phyloP scores from a whole-genome alignment of 2,329 filamentous ascomycete species.

The Pseudogymnoascus sp. region DNA sequence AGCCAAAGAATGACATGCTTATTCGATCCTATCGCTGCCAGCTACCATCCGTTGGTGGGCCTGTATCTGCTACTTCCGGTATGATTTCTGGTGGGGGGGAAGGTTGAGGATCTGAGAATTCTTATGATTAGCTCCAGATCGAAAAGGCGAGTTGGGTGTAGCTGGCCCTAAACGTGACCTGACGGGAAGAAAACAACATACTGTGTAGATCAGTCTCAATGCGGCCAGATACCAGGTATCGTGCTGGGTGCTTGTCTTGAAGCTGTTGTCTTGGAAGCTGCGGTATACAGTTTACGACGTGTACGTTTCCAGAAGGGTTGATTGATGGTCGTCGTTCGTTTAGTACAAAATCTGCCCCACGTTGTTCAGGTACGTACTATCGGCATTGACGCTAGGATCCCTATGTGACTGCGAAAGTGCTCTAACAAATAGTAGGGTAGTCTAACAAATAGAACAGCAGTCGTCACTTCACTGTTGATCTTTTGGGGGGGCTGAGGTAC shows the following conservation, averaged over 20 bases:
- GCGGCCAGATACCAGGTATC: background rate
- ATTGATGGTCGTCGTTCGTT: conserved; percentile 8
- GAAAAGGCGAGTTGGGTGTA: background rate
- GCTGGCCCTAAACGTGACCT: background rate
- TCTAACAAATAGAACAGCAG: background rate
- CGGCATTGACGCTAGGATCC: background rate
- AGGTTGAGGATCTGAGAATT: conserved; percentile 1
- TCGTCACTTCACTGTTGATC: background rate
- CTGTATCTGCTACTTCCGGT: conserved; percentile 4
- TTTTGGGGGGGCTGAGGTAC: background rate
- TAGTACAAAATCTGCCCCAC: conserved; percentile 4
- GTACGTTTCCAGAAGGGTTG: conserved; percentile 7
- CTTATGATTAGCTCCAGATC: conserved; percentile 5
- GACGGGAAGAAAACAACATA: conserved; percentile 2
- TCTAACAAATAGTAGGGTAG: background rate
- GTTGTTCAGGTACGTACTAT: conserved; percentile 4
- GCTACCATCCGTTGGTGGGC: conserved; percentile 6
- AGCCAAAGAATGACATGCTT: conserved; percentile 87
- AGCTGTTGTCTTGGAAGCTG: background rate
- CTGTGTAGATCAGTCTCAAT: conserved; percentile 1
- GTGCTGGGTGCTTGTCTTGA: background rate
- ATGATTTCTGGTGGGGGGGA: background rate
- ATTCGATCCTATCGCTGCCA: background rate
- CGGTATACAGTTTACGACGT: background rate
- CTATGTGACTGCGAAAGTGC: background rate